Conservation (phyloP, 2,329 filamentous ascomycete species). For the Colletotrichum costaricense region DNA sequence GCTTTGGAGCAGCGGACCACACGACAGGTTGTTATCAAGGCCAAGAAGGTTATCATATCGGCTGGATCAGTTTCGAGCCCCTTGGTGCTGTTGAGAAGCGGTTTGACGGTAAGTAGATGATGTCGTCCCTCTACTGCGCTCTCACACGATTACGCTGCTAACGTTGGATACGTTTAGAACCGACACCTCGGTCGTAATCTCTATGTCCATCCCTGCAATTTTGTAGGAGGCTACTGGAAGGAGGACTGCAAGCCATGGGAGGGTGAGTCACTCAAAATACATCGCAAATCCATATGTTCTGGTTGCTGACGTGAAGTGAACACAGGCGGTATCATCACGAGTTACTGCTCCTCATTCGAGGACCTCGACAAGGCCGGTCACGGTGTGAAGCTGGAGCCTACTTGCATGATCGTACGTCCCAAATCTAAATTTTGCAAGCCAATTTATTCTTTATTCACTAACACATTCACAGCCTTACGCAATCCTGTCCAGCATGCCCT, state of each 20-base stretch:
- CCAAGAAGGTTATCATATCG: conserved; percentile 84
- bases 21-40: conserved; percentile 77
- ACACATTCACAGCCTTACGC: conserved; percentile 66
- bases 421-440: background rate
- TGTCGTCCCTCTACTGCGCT: too few species aligned
- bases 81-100: conserved; percentile 80
- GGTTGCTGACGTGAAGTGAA: conserved; percentile 38
- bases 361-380: conserved; percentile 85
- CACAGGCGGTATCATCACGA: conserved; percentile 80
- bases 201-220: conserved; percentile 80
- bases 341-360: conserved; percentile 80
- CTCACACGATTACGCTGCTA: too few species aligned
- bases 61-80: conserved; percentile 83
- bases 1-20: conserved; percentile 58
- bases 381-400: conserved; percentile 83
- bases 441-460: background rate
- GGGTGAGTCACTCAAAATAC: conserved; percentile 44
- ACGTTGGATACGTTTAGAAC: conserved; percentile 60
- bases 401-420: conserved; percentile 72
- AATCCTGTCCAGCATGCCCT: conserved; percentile 72
- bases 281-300: background rate
- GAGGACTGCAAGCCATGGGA: conserved; percentile 79
- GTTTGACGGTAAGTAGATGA: conserved; percentile 67
- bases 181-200: conserved; percentile 85
- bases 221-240: conserved; percentile 71